phyloP scores from a whole-genome alignment of 345 rosid genomes.

The Camelina laxa region DNA sequence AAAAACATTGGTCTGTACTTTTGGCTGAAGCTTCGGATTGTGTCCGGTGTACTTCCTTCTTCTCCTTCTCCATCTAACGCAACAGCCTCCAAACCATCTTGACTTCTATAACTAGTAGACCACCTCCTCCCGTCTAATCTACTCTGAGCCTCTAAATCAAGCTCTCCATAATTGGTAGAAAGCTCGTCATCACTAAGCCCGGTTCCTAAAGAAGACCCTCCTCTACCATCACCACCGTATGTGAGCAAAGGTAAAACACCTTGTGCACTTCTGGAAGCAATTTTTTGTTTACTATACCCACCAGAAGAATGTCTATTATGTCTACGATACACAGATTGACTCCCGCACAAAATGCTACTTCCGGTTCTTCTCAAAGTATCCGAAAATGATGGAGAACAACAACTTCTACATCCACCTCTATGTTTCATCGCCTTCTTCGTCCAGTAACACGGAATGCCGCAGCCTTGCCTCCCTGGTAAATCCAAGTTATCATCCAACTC shows the following conservation, averaged over 20 bases:
- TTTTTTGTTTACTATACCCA: slow-evolving; percentile 52
- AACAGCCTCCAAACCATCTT: slow-evolving; percentile 73
- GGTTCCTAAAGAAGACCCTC: slow-evolving; percentile 78
- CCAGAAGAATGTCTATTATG: slow-evolving; percentile 55
- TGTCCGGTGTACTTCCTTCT: slow-evolving; percentile 70
- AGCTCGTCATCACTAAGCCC: slow-evolving; percentile 87
- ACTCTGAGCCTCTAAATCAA: slow-evolving; percentile 96
- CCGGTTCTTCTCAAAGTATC: slow-evolving; percentile 90
- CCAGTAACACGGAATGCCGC: slow-evolving; percentile 98
- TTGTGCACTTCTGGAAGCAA: slow-evolving; percentile 66
- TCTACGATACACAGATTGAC: slow-evolving; percentile 61
- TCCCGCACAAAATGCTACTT: slow-evolving; percentile 79
- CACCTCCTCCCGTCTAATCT: slow-evolving; percentile 97
- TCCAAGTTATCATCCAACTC: slow-evolving; percentile 79
- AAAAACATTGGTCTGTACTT: slow-evolving; percentile 89
- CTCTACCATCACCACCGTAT: slow-evolving; percentile 62
- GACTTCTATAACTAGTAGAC: slow-evolving; percentile 91
- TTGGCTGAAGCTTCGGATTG: slow-evolving; percentile 73
- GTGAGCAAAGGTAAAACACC: slow-evolving; percentile 84
- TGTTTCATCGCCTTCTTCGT: slow-evolving; percentile 77
- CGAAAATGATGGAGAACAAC: slow-evolving; percentile 90
- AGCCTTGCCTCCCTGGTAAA: slow-evolving; percentile 84
- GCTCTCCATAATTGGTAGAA: slow-evolving; percentile 89
- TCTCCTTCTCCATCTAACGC: slow-evolving; percentile 66
- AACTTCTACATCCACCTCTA: slow-evolving; percentile 71